Base-by-base conservation (phyloP, 805 yeast species). In the Blastobotrys terrestris region DNA sequence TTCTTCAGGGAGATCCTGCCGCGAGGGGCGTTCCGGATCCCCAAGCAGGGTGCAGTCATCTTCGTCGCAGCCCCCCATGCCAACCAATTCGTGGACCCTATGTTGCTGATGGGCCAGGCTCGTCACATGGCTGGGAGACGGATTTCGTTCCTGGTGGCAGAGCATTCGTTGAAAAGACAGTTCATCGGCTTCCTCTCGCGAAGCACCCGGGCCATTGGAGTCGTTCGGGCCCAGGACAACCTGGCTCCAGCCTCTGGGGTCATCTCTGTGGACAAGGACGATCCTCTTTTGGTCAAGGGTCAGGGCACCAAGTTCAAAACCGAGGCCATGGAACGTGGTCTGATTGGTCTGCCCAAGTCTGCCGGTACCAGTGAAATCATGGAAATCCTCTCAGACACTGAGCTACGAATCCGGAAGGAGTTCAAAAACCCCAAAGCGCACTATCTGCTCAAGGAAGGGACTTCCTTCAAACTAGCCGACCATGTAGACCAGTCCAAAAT, bases 21-120 rank as follows among this genome's bases (percentile, higher is more conserved):
- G 2, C 77, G 98, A 55, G 97, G 97, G 1, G 89, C 96, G 1
- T 88, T 81, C 70, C 78, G 78, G 46, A 76, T 81, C 49, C 85
- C 86, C 13, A 74, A 77, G 31, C 68, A 77, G 7, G 97, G 97
- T 0, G 92, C 98, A 0, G 84, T 90, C 6, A 85, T 92, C 51
- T 84, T 94, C 57, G 98, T 94, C 39, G 95, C 94, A 8, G 99
- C 97, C 1, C 98, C 98, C 1, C 99, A 92, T 72, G 95, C 96
- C n/a, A 89, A 89, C 68, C 96, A 90, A 70, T 91, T 91, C 65
- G 89, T 91, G 35, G 87, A 82, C 59, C 92, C 94, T 1, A 80
- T 91, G 48, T 77, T 94, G 49, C 73, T 94, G 46, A 84, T 88
- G 86, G 84, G 86, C 46, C 92, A 86, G 64, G 92, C 87, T 21